phyloP scores from a whole-genome alignment of 371 early-diverging fungal genomes.

The Synchytrium microbalum region DNA sequence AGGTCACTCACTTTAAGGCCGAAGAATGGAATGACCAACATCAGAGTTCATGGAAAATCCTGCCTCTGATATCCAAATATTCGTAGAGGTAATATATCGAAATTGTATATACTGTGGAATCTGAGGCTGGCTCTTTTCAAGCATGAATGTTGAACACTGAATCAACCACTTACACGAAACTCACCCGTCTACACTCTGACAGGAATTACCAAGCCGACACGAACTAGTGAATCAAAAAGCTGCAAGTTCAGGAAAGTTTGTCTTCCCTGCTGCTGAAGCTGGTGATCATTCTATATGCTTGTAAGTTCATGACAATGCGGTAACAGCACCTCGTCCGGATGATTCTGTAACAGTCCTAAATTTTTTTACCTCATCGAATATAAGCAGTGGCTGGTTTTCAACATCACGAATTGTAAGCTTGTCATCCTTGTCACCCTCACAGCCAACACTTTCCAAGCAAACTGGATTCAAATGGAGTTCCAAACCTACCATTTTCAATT shows the following conservation, averaged over 20 bases:
- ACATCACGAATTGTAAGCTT: constrained; percentile 38
- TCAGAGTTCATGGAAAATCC: constrained; percentile 61
- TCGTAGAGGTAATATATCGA: constrained; percentile 57
- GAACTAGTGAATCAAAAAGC: constrained; percentile 62
- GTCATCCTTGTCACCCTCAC: neutral
- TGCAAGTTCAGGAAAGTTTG: constrained; percentile 63
- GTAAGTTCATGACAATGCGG: constrained; percentile 11
- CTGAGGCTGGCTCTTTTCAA: no score
- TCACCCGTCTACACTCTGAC: neutral
- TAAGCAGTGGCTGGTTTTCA: constrained; percentile 51
- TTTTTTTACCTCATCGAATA: neutral
- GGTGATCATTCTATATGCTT: constrained; percentile 90
- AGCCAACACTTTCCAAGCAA: neutral
- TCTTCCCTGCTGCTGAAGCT: constrained; percentile 76
- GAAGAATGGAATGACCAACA: constrained; percentile 63
- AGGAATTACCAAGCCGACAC: constrained; percentile 13
- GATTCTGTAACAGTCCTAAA: neutral
- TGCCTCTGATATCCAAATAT: constrained; percentile 58
- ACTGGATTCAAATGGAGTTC: neutral
- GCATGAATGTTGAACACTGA: neutral
- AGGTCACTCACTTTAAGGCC: constrained; percentile 72
- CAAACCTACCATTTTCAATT: neutral
- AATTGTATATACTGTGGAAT: no score
- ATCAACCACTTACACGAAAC: neutral
- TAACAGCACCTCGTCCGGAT: no score